phyloP scores from a whole-genome alignment of 768 basidiomycete species.

The Gloeostereum incarnatum region DNA sequence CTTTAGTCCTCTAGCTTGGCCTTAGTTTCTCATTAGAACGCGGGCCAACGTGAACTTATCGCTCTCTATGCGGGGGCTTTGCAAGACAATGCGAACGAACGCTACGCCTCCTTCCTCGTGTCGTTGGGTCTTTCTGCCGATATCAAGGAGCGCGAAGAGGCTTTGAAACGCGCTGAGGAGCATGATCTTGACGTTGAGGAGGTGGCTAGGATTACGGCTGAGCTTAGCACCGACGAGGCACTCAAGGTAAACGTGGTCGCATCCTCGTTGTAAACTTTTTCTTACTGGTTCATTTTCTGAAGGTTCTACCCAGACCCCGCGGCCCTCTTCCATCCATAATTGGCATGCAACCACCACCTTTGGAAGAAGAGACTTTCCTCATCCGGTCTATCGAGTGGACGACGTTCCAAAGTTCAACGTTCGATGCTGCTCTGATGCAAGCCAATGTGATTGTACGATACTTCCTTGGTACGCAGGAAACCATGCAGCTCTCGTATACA shows the following conservation, averaged over 20 bases:
- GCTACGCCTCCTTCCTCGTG: slow-evolving; percentile 86
- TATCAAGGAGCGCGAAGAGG: slow-evolving; percentile 52
- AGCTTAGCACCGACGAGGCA: slow-evolving; percentile 62
- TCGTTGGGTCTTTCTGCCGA: slow-evolving; percentile 61
- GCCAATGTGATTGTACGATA: slow-evolving; percentile 85
- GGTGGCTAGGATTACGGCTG: slow-evolving; percentile 76
- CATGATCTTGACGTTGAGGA: slow-evolving; percentile 77
- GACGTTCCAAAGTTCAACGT: slow-evolving; percentile 64
- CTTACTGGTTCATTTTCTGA: slow-evolving; percentile 3
- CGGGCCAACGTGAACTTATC: slow-evolving; percentile 78
- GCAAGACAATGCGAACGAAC: slow-evolving; percentile 84
- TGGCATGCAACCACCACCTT: slow-evolving; percentile 43
- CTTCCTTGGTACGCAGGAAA: slow-evolving; percentile 60
- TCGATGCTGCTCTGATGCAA: slow-evolving; percentile 72
- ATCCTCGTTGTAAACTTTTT: slow-evolving; percentile 1
- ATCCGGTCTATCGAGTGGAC: slow-evolving; percentile 94
- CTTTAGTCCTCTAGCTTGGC: background rate
- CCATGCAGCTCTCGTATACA: background rate
- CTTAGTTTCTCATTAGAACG: slow-evolving; percentile 29
- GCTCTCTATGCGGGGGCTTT: slow-evolving; percentile 91
- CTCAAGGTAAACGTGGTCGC: slow-evolving; percentile 38
- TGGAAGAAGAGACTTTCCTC: slow-evolving; percentile 52
- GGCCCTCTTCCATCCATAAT: slow-evolving; percentile 57
- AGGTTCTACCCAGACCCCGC: slow-evolving; percentile 45
- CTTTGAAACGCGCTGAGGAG: slow-evolving; percentile 68